Conservation (phyloP, 2,329 filamentous ascomycete species). For the Penicillium janthinellum region DNA sequence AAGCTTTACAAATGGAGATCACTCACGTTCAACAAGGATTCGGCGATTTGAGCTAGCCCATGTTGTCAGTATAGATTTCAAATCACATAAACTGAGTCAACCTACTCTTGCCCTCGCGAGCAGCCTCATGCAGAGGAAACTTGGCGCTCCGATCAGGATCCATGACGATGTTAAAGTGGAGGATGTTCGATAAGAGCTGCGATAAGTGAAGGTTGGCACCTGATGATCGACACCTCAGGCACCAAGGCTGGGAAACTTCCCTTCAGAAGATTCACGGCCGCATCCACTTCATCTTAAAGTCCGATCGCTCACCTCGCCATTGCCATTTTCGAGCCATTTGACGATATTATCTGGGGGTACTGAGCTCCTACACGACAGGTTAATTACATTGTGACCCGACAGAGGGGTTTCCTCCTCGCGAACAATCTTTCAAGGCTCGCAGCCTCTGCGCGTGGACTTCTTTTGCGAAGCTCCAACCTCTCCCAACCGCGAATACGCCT, state of each 20-base stretch:
- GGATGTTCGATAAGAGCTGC: constrained; percentile 29
- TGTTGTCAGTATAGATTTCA: constrained; percentile 25
- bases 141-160: constrained; percentile 56
- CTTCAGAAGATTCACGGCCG: constrained; percentile 16
- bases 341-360: neutral
- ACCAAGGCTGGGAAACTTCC: constrained; percentile 7
- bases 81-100: constrained; percentile 2
- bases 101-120: constrained; percentile 80
- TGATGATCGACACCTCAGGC: constrained; percentile 25
- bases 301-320: neutral
- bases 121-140: constrained; percentile 84
- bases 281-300: constrained; percentile 4
- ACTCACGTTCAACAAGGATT: constrained; percentile 71
- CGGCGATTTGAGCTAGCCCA: constrained; percentile 64
- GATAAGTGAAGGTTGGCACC: constrained; percentile 26
- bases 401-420: constrained; percentile 24
- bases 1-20: constrained; percentile 7
- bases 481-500: neutral
- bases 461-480: constrained; percentile 3
- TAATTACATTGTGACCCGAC: constrained; percentile 3
- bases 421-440: constrained; percentile 10
- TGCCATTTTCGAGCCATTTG: neutral
- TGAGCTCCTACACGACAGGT: neutral
- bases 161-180: constrained; percentile 34
- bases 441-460: constrained; percentile 10